phyloP scores from a whole-genome alignment of 352 stramenopile genomes.

The Phytophthora podocarpi region DNA sequence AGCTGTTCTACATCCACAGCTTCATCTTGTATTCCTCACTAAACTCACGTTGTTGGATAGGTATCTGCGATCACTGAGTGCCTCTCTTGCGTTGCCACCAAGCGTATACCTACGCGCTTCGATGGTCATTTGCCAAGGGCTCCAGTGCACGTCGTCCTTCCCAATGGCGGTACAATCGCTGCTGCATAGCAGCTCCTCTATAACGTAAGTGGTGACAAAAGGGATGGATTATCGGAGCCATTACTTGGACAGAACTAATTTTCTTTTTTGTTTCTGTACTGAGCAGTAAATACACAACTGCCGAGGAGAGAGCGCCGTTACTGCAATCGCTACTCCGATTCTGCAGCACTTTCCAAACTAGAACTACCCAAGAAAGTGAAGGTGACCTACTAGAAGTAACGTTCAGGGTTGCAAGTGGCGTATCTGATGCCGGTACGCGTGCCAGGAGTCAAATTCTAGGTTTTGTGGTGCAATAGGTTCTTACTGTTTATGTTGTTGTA shows the following conservation, averaged over 20 bases:
- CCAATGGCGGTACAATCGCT: conserved; percentile 52
- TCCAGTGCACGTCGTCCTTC: conserved; percentile 55
- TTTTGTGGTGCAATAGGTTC: not conserved
- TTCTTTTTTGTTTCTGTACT: conserved; percentile 1
- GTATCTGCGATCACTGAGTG: conserved; percentile 65
- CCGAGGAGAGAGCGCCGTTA: conserved; percentile 53
- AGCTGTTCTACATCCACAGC: not conserved
- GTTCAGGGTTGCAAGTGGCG: conserved; percentile 53
- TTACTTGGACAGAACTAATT: not conserved
- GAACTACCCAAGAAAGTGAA: conserved; percentile 24
- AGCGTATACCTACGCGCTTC: conserved; percentile 52
- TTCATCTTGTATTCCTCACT: not conserved
- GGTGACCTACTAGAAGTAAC: conserved; percentile 71
- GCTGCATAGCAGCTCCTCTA: conserved; percentile 49
- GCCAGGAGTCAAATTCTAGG: not conserved
- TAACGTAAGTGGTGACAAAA: conserved; percentile 44
- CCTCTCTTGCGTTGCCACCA: conserved; percentile 56
- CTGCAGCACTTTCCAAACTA: conserved; percentile 19
- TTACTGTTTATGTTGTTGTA: conserved; percentile 24
- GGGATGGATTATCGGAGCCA: not conserved
- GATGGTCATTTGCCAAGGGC: conserved; percentile 49
- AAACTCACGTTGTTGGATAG: conserved; percentile 33
- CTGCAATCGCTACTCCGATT: conserved; percentile 38
- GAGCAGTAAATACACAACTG: conserved; percentile 64
- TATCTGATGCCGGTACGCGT: conserved; percentile 51